Evolutionary conservation across 371 early-diverging fungal genomes (phyloP).

Genomic region (Syncephalastrum monosporum): DNA sequence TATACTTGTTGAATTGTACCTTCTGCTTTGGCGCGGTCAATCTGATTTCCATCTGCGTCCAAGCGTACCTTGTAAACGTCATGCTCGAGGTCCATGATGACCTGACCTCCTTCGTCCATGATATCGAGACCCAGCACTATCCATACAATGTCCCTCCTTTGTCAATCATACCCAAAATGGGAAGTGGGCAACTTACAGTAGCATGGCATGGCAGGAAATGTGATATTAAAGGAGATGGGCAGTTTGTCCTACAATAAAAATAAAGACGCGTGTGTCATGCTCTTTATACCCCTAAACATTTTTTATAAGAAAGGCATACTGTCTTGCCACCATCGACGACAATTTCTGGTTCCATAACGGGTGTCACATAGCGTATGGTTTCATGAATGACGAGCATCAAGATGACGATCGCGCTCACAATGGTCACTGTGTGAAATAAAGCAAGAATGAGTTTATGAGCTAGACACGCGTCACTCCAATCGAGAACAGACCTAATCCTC

Average conservation of each 20-base stretch:
- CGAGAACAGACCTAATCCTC: constrained; percentile 68
- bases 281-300: no score
- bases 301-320: constrained; percentile 15
- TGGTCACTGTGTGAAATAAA: constrained; percentile 58
- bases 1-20: constrained; percentile 28
- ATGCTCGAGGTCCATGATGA: constrained; percentile 78
- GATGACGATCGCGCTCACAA: constrained; percentile 73
- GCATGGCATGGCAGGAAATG: constrained; percentile 90
- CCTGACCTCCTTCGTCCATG: constrained; percentile 88
- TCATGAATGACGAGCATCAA: constrained; percentile 73
- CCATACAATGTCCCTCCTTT: constrained; percentile 2
- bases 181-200: constrained; percentile 55
- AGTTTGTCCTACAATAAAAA: constrained; percentile 62
- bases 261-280: no score
- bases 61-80: constrained; percentile 81
- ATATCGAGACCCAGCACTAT: constrained; percentile 86
- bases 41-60: constrained; percentile 61
- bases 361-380: constrained; percentile 70
- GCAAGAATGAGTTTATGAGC: neutral
- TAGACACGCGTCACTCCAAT: no score
- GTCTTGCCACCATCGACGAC: constrained; percentile 83
- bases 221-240: constrained; percentile 84
- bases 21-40: constrained; percentile 55
- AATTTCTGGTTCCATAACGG: constrained; percentile 72
- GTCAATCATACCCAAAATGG: neutral